A percentile compares a stretch with the other conserved stretches of the same genome.
phyloP scores from a whole-genome alignment of 2,329 filamentous ascomycete species.

The Chalaropsis ovoidea region DNA sequence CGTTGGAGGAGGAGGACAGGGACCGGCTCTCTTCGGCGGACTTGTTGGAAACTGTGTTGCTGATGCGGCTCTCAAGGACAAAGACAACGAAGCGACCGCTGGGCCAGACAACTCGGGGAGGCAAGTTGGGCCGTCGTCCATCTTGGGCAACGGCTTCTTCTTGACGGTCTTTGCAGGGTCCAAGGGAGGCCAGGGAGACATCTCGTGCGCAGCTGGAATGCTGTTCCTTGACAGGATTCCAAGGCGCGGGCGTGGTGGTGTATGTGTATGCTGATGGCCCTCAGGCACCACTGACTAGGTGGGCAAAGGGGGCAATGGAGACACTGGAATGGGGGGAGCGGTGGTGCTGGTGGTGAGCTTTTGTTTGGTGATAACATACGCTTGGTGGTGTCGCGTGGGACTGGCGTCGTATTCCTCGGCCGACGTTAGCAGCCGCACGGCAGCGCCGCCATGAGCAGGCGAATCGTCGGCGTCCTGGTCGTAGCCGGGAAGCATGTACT shows the following conservation, averaged over 20 bases:
- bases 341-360: background rate
- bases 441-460: constrained; percentile 41
- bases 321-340: background rate
- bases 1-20: no score
- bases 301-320: background rate
- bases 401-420: constrained; percentile 40
- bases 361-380: constrained; percentile 39
- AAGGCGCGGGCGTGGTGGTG: background rate
- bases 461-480: constrained; percentile 41
- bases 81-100: background rate
- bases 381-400: constrained; percentile 34
- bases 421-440: constrained; percentile 52
- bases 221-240: constrained; percentile 10
- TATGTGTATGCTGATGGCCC: background rate
- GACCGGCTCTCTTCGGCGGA: background rate
- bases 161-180: constrained; percentile 18
- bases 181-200: constrained; percentile 10
- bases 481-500: constrained; percentile 47
- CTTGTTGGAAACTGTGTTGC: background rate
- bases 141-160: constrained; percentile 18
- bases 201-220: constrained; percentile 3
- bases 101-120: background rate
- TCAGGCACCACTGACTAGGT: constrained; percentile 4
- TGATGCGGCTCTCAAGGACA: background rate
- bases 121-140: constrained; percentile 1